Percentiles rank a stretch among this genome's conserved stretches.
phyloP scores from a whole-genome alignment of 768 basidiomycete genomes.

The Chalciporus pseudorubinellus region DNA sequence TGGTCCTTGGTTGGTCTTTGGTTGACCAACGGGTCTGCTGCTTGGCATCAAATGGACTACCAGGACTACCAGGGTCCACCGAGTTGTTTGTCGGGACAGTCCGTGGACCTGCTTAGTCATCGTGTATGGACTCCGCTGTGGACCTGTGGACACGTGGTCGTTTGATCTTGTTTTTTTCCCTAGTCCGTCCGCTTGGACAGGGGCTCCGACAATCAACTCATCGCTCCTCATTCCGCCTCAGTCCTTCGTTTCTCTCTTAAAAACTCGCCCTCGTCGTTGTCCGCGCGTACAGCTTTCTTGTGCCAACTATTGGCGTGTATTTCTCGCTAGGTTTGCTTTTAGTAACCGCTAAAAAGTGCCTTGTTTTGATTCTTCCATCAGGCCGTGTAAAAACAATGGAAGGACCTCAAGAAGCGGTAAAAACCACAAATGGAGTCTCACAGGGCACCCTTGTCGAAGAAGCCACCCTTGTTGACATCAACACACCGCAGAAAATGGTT shows the following conservation, averaged over 20 bases:
- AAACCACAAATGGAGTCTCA: conserved; percentile 12
- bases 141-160: conserved; percentile 29
- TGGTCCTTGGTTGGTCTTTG: too few relatives aligned
- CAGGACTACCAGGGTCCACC: too few relatives aligned
- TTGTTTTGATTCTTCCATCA: conserved; percentile 30
- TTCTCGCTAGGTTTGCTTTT: conserved; percentile 14
- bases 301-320: neutral
- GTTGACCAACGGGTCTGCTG: too few relatives aligned
- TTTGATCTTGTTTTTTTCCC: conserved; percentile 37
- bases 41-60: too few relatives aligned
- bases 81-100: too few relatives aligned
- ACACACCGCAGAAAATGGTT: conserved; percentile 29
- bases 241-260: conserved; percentile 11
- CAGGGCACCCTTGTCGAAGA: conserved; percentile 16
- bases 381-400: conserved; percentile 33
- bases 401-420: conserved; percentile 20
- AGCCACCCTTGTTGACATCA: conserved; percentile 25
- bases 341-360: neutral
- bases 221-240: conserved; percentile 17
- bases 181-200: conserved; percentile 35
- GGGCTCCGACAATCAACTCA: conserved; percentile 38
- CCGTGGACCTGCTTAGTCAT: conserved; percentile 29
- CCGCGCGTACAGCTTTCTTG: conserved; percentile 2
- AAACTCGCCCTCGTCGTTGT: conserved; percentile 16
- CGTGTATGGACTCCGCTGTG: conserved; percentile 7